Evolutionary conservation across 768 basidiomycete species (phyloP).

Genomic region (Hygrophoropsis aurantiaca): DNA sequence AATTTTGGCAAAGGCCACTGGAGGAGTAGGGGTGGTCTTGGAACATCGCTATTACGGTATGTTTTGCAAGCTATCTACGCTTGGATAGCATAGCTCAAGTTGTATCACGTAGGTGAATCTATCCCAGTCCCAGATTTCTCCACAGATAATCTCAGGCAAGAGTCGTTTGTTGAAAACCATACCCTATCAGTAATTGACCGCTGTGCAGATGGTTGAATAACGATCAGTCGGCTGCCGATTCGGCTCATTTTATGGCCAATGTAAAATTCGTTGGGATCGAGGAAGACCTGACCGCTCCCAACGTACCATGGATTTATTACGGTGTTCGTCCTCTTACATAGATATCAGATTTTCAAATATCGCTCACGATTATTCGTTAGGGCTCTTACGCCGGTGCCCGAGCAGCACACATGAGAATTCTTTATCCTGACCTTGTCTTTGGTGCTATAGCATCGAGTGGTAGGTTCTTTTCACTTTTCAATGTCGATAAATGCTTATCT

Average conservation of each 20-base stretch:
- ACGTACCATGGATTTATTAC: slow-evolving; percentile 89
- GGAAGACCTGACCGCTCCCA: slow-evolving; percentile 69
- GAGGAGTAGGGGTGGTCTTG: slow-evolving; percentile 87
- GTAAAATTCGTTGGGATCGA: slow-evolving; percentile 72
- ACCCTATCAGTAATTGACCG: background rate
- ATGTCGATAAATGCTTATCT: slow-evolving; percentile 1
- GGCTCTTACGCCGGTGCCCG: slow-evolving; percentile 93
- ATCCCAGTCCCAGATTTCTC: slow-evolving; percentile 75
- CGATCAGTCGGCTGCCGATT: slow-evolving; percentile 86
- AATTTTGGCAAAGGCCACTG: slow-evolving; percentile 79
- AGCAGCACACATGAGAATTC: slow-evolving; percentile 84
- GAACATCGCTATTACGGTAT: slow-evolving; percentile 90
- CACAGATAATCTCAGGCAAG: slow-evolving; percentile 81
- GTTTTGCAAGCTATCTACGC: slow-evolving; percentile 13
- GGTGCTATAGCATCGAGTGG: slow-evolving; percentile 90
- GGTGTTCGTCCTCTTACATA: slow-evolving; percentile 53
- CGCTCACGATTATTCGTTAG: slow-evolving; percentile 41
- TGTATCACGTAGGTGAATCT: slow-evolving; percentile 54
- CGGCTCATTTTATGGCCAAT: slow-evolving; percentile 85
- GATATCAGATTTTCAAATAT: no score
- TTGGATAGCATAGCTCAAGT: slow-evolving; percentile 4
- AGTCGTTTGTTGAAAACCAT: background rate
- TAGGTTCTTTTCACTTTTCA: slow-evolving; percentile 25
- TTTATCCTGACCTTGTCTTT: slow-evolving; percentile 87
- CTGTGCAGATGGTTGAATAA: slow-evolving; percentile 79